Evolutionary conservation across 2,329 filamentous ascomycete genomes (phyloP), one percentile per base, ranked within the genome.

Genomic region (Fusarium kyushuense): DNA sequence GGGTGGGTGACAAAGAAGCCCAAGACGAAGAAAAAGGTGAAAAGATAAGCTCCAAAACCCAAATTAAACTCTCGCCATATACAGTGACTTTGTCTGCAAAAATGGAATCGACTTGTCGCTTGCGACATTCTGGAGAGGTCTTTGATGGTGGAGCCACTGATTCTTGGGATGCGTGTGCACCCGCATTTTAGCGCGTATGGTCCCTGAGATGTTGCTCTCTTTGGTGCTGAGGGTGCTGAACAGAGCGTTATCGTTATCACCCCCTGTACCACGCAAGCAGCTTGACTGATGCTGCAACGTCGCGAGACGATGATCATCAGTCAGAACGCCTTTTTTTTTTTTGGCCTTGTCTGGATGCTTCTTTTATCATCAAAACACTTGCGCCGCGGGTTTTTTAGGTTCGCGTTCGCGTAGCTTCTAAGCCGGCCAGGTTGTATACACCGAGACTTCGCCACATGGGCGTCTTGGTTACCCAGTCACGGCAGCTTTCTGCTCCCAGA

Each of bases 91-190:
- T 69, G 65, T 72, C 65, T 54, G 53, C 46, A 59, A 59, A 38
- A 70, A 67, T 64, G 53, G 51, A 52, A 60, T 60, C 69, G 62
- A 59, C 51, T 60, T 54, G 65, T 62, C 57, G 54, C 59, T 47
- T 49, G 63, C 48, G 56, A 60, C 56, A 73, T 71, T 70, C 59
- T 49, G 58, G 30, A 63, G 61, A 33, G 58, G 40, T 62, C 67
- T 67, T 59, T 63, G 54, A 54, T 62, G 56, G 71, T 72, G 69
- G 71, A 66, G 61, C 59, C 70, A 72, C 54, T 62, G 56, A 57
- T 58, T 49, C 54, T 64, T 60, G 55, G 55, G 55, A 66, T 69
- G 70, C 61, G 71, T 69, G 55, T 56, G 41, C 61, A 67, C 62
- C 71, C 55, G 66, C 59, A 63, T 70, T 65, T 71, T 65, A 64